Percentiles rank a stretch among this genome's conserved stretches.
phyloP scores from a whole-genome alignment of 23 red algal genomes.

The Gracilariopsis chorda region DNA sequence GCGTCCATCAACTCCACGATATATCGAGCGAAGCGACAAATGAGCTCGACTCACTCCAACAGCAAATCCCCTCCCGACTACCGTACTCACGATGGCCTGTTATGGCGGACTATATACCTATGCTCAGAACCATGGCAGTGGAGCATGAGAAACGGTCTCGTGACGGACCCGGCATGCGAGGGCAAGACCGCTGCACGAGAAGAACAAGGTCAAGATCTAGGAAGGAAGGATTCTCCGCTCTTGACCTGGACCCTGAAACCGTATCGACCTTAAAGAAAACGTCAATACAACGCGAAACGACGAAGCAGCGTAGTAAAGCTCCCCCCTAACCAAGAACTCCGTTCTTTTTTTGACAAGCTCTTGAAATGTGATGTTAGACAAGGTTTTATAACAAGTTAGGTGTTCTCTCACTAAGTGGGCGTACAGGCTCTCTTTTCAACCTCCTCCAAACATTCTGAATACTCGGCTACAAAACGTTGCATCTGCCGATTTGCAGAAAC shows the following conservation, averaged over 20 bases:
- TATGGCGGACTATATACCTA: slow-evolving; percentile 28
- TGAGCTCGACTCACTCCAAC: neutral
- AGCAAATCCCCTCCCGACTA: neutral
- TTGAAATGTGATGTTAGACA: no score
- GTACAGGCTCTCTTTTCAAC: neutral
- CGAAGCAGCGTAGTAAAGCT: no score
- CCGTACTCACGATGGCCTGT: slow-evolving; percentile 5
- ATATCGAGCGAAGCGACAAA: neutral
- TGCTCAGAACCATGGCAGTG: slow-evolving; percentile 30
- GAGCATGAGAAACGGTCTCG: neutral
- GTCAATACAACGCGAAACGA: neutral
- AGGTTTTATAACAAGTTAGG: no score
- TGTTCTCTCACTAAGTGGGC: neutral
- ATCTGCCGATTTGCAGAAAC: slow-evolving; percentile 57
- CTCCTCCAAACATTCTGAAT: slow-evolving; percentile 46
- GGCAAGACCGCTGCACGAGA: neutral
- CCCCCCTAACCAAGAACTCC: no score
- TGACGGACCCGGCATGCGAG: neutral
- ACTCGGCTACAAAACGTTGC: slow-evolving; percentile 75
- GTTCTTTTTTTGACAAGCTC: no score
- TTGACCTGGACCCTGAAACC: slow-evolving; percentile 24
- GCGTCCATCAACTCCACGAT: neutral
- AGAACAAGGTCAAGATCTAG: slow-evolving; percentile 26
- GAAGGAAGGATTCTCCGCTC: slow-evolving; percentile 17
- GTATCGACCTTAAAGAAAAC: slow-evolving; percentile 5